A percentile compares a stretch with the other conserved stretches of the same genome.
Conservation (phyloP, 2,329 filamentous ascomycete species). For the Tolypocladium inflatum region DNA sequence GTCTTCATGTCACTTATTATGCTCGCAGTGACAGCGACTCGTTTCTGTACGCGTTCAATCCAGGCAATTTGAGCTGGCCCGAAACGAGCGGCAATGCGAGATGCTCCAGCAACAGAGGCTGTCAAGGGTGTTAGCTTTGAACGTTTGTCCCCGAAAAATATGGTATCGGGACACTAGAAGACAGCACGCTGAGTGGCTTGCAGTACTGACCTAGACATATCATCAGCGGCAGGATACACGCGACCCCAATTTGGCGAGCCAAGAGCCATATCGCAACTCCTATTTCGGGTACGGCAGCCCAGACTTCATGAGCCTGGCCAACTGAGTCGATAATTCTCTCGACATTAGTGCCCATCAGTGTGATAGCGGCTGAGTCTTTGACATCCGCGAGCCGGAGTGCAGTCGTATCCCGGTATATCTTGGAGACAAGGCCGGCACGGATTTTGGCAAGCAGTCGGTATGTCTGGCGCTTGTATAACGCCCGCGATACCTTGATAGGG, state of each 20-base stretch:
- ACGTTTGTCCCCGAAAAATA: too few species aligned
- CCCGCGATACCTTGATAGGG: neutral
- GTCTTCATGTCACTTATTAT: slow-evolving; percentile 2
- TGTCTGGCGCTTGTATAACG: neutral
- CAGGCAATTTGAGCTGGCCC: neutral
- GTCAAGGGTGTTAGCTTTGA: neutral
- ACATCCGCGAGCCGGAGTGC: neutral
- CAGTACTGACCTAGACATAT: neutral
- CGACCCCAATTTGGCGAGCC: neutral
- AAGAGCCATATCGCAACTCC: slow-evolving; percentile 1
- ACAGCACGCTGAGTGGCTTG: neutral
- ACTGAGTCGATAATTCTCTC: neutral
- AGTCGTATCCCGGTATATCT: neutral
- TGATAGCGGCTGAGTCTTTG: neutral
- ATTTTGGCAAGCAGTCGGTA: neutral
- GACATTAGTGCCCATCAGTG: neutral
- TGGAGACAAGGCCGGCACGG: neutral
- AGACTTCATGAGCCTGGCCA: neutral
- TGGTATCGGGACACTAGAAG: too few species aligned
- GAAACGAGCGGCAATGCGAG: neutral
- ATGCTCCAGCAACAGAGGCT: neutral
- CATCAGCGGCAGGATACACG: neutral
- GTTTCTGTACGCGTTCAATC: neutral
- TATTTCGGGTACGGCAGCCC: neutral
- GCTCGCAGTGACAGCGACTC: neutral